These are phyloP conservation scores for Rubus parviflorus DNA, from an alignment of 306 rosid species.

Conservation along the genomic window DNA sequence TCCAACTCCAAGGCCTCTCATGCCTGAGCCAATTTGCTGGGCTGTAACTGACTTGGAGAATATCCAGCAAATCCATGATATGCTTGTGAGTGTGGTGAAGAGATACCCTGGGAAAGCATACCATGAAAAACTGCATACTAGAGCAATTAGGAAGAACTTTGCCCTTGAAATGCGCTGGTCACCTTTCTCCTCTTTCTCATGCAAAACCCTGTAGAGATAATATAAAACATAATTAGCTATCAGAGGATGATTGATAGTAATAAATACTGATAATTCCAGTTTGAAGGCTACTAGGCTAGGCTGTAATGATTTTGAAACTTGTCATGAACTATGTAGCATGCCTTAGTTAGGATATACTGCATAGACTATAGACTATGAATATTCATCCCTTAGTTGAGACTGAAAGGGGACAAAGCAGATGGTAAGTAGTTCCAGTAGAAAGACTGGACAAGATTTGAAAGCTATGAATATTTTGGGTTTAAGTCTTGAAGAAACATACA, in stretches of 20 bases:
- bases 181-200: conserved; percentile 84
- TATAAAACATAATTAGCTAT: not conserved
- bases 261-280: not conserved
- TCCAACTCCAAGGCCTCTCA: conserved; percentile 83
- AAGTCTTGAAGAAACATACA: not conserved
- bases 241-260: too few species aligned
- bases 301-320: not conserved
- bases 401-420: not conserved
- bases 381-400: too few species aligned
- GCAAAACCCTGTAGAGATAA: conserved; percentile 59
- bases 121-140: conserved; percentile 71
- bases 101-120: conserved; percentile 67
- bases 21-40: conserved; percentile 80
- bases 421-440: not conserved
- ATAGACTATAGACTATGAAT: not conserved
- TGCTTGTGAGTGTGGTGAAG: conserved; percentile 70
- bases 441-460: not conserved
- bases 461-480: not conserved
- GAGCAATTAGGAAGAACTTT: conserved; percentile 70
- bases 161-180: conserved; percentile 45
- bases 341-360: not conserved
- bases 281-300: not conserved
- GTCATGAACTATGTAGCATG: not conserved
- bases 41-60: conserved; percentile 80
- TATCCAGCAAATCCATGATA: conserved; percentile 82